phyloP scores from a whole-genome alignment of 169 alveolate species.

The Neospora caninum region DNA sequence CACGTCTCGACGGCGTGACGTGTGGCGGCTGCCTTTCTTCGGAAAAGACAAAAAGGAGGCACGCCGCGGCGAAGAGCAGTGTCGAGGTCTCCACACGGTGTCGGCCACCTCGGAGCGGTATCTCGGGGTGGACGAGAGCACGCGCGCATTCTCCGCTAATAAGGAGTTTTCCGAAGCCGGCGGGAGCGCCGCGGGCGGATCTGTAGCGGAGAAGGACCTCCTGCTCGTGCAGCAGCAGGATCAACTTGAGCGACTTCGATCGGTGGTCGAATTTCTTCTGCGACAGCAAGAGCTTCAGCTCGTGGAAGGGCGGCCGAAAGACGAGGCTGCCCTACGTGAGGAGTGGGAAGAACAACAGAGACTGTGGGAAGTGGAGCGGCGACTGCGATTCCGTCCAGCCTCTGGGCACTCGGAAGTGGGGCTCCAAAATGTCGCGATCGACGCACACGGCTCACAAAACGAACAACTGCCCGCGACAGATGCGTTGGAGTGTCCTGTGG shows the following conservation, averaged over 20 bases:
- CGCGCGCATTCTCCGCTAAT: background rate
- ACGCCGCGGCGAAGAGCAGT: background rate
- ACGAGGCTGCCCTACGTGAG: conserved; percentile 1
- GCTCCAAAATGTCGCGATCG: background rate
- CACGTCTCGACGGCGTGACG: no score
- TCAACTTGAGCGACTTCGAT: conserved; percentile 7
- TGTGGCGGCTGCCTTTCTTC: no score
- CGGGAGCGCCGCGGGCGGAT: no score
- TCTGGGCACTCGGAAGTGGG: background rate
- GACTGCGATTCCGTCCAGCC: background rate
- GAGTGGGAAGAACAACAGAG: conserved; percentile 41
- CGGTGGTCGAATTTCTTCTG: conserved; percentile 15
- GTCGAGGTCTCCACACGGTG: background rate
- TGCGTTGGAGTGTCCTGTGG: no score
- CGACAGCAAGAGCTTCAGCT: conserved; percentile 27
- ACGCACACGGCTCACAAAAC: background rate
- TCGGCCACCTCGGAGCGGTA: background rate
- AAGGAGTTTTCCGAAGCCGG: no score
- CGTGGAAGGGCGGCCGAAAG: background rate
- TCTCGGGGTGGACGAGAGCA: background rate
- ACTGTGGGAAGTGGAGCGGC: conserved; percentile 20
- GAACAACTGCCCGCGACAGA: background rate
- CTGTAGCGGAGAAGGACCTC: background rate
- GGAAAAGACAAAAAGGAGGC: no score
- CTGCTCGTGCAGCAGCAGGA: conserved; percentile 25